Evolutionary conservation across 2,329 filamentous ascomycete genomes (phyloP).

Genomic region (Fusarium siculi): DNA sequence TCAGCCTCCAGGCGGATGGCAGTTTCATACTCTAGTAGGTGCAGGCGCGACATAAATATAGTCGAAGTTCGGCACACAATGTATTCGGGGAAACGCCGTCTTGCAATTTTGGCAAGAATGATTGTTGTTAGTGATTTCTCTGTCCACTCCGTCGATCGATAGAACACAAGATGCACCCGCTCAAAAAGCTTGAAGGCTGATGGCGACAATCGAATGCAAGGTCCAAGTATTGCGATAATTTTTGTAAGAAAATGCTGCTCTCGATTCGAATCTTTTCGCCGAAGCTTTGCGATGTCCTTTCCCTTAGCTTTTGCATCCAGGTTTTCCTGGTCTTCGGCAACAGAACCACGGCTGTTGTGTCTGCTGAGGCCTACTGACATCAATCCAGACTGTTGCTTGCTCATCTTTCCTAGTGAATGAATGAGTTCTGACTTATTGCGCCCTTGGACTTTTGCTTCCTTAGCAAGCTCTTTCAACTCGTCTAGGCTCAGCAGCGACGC

Average conservation of each 20-base stretch:
- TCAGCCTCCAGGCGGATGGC: constrained; percentile 83
- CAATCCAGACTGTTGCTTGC: constrained; percentile 80
- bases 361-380: constrained; percentile 74
- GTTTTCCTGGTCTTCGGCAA: constrained; percentile 57
- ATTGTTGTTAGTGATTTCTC: constrained; percentile 96
- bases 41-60: constrained; percentile 81
- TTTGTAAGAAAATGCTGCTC: constrained; percentile 80
- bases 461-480: constrained; percentile 85
- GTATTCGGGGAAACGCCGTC: constrained; percentile 88
- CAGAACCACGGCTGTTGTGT: constrained; percentile 69
- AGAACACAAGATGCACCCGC: constrained; percentile 94
- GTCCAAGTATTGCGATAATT: constrained; percentile 80
- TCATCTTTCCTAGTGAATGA: constrained; percentile 77
- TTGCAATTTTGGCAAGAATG: constrained; percentile 89
- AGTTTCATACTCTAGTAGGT: constrained; percentile 88
- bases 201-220: constrained; percentile 83
- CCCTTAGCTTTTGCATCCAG: constrained; percentile 24
- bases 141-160: constrained; percentile 95
- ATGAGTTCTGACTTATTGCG: constrained; percentile 88
- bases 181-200: constrained; percentile 85
- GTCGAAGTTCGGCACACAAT: constrained; percentile 89
- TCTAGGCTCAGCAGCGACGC: constrained; percentile 84
- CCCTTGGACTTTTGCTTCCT: constrained; percentile 85
- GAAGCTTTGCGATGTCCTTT: constrained; percentile 24
- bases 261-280: constrained; percentile 64